Conservation (phyloP, 2,329 filamentous ascomycete genomes). For the Scleromitrula shiraiana region DNA sequence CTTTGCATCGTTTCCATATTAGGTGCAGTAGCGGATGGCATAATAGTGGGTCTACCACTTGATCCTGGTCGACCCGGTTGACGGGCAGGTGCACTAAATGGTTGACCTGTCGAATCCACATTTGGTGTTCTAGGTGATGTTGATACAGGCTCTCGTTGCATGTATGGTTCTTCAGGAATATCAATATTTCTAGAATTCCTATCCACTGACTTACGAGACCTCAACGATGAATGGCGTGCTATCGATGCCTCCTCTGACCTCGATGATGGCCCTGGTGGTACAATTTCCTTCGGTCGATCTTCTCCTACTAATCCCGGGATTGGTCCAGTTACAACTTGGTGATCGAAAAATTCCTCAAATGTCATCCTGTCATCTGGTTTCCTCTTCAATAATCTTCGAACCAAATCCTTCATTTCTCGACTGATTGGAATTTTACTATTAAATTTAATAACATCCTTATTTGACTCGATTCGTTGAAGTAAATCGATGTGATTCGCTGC, state of each 20-base stretch:
- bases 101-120: conserved; percentile 15
- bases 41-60: conserved; percentile 19
- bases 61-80: conserved; percentile 12
- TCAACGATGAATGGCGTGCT: conserved; percentile 17
- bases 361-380: conserved; percentile 78
- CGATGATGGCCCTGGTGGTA: conserved; percentile 3
- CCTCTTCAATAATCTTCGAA: conserved; percentile 73
- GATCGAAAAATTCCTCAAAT: conserved; percentile 78
- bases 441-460: conserved; percentile 80
- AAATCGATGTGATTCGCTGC: conserved; percentile 93
- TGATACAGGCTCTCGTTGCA: not conserved
- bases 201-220: not conserved
- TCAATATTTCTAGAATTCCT: conserved; percentile 9
- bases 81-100: conserved; percentile 18
- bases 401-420: conserved; percentile 69
- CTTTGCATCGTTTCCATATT: conserved; percentile 24
- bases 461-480: conserved; percentile 81
- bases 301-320: conserved; percentile 80
- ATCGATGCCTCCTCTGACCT: conserved; percentile 17
- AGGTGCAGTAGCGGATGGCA: conserved; percentile 23
- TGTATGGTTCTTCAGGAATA: not conserved
- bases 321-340: conserved; percentile 61
- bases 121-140: conserved; percentile 17
- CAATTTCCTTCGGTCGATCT: conserved; percentile 43
- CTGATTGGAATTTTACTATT: conserved; percentile 64